A percentile compares a stretch with the other conserved stretches of the same genome.
These are phyloP conservation scores for Picea engelmannii DNA, from an alignment of 83 land plant genomes.

Conservation along the genomic window DNA sequence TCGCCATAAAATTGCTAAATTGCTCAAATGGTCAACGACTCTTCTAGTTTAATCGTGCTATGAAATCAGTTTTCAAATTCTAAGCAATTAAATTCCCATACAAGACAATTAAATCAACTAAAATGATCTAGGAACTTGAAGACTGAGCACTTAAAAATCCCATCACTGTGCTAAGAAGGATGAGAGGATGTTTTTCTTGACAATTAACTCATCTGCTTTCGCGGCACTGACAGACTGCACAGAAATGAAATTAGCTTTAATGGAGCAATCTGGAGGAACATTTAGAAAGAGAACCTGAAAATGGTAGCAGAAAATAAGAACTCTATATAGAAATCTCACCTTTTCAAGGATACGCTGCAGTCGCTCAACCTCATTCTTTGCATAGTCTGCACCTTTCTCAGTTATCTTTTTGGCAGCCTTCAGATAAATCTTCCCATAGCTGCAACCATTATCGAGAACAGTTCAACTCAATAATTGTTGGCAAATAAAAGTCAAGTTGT, in stretches of 20 bases:
- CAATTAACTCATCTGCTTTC: conserved; percentile 85
- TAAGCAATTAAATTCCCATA: background rate
- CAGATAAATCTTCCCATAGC: conserved; percentile 77
- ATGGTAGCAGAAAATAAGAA: background rate
- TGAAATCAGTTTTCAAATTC: background rate
- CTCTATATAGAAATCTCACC: conserved; percentile 42
- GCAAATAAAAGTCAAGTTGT: background rate
- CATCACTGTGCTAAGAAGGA: conserved; percentile 34
- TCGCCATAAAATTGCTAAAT: background rate
- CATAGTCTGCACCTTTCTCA: conserved; percentile 81
- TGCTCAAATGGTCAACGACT: background rate
- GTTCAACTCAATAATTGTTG: background rate
- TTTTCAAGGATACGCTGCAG: conserved; percentile 79
- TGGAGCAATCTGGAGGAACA: background rate
- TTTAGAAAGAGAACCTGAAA: background rate
- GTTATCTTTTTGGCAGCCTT: conserved; percentile 73
- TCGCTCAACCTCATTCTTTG: conserved; percentile 78
- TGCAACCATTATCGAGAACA: conserved; percentile 20
- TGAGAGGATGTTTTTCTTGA: conserved; percentile 87
- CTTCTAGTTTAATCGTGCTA: background rate
- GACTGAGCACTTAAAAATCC: background rate
- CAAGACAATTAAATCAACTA: background rate
- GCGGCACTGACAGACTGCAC: conserved; percentile 77
- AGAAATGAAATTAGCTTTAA: conserved; percentile 2
- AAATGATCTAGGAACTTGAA: background rate